Percentiles rank a stretch among this genome's conserved stretches.
Evolutionary conservation across 164 flowering plant genomes (phyloP).

Genomic region (Dillenia turbinata): DNA sequence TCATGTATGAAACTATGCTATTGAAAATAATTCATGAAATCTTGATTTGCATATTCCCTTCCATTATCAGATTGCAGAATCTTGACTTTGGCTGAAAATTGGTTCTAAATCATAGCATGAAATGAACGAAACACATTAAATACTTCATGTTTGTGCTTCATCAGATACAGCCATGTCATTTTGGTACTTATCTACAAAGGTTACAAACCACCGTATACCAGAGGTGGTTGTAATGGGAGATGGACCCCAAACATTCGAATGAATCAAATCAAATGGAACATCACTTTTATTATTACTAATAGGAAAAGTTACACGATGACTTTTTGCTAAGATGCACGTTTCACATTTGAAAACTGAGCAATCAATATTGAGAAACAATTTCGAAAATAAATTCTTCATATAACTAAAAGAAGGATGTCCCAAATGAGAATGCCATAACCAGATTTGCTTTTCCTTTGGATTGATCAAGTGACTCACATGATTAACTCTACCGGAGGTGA

Average conservation of each 20-base stretch:
- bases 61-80: slow-evolving; percentile 1
- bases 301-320: not conserved
- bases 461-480: not conserved
- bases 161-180: not conserved
- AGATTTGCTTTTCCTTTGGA: slow-evolving; percentile 1
- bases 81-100: not conserved
- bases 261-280: not conserved
- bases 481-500: not conserved
- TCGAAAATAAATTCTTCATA: not conserved
- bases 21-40: not conserved
- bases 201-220: not conserved
- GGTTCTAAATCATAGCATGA: not conserved
- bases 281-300: not conserved
- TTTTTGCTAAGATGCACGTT: not conserved
- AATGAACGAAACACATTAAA: not conserved
- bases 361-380: not conserved
- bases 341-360: not conserved
- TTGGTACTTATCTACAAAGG: not conserved
- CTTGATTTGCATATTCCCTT: not conserved
- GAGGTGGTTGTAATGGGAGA: not conserved
- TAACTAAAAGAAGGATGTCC: not conserved
- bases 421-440: not conserved
- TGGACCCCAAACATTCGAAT: not conserved
- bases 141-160: slow-evolving; percentile 2
- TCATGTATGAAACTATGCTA: not conserved